A percentile compares a stretch with the other conserved stretches of the same genome.
phyloP scores from a whole-genome alignment of 1,139 yeast genomes.

The Blastobotrys buckinghamii region DNA sequence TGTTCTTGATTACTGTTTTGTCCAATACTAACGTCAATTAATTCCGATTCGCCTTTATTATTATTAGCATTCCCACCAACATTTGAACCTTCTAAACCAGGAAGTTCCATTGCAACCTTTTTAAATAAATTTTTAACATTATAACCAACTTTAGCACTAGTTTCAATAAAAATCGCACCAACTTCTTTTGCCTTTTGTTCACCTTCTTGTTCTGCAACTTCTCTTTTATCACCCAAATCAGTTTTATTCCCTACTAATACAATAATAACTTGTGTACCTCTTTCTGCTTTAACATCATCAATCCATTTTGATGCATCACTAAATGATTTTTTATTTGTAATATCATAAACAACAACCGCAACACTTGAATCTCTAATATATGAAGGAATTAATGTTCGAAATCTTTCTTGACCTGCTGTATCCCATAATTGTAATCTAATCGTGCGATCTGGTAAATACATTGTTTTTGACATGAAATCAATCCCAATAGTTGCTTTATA shows the following conservation, averaged over 20 bases:
- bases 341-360: slow-evolving; percentile 92
- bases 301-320: slow-evolving; percentile 72
- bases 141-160: slow-evolving; percentile 92
- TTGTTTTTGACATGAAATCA: slow-evolving; percentile 84
- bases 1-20: slow-evolving; percentile 9
- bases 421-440: slow-evolving; percentile 85
- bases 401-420: slow-evolving; percentile 97
- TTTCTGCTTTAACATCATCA: slow-evolving; percentile 74
- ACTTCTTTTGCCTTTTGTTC: slow-evolving; percentile 69
- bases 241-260: slow-evolving; percentile 79
- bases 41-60: slow-evolving; percentile 28
- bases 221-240: slow-evolving; percentile 60
- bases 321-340: slow-evolving; percentile 73
- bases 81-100: slow-evolving; percentile 57
- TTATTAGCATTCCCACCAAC: slow-evolving; percentile 10
- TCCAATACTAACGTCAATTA: slow-evolving; percentile 56
- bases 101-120: slow-evolving; percentile 84
- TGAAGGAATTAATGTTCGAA: slow-evolving; percentile 88
- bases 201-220: slow-evolving; percentile 77
- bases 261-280: slow-evolving; percentile 63
- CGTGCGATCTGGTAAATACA: slow-evolving; percentile 72
- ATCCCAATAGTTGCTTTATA: slow-evolving; percentile 88
- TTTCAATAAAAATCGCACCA: slow-evolving; percentile 82
- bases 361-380: slow-evolving; percentile 96
- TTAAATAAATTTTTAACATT: slow-evolving; percentile 86